Conservation (phyloP, 805 yeast species). For the Yarrowia bubula region DNA sequence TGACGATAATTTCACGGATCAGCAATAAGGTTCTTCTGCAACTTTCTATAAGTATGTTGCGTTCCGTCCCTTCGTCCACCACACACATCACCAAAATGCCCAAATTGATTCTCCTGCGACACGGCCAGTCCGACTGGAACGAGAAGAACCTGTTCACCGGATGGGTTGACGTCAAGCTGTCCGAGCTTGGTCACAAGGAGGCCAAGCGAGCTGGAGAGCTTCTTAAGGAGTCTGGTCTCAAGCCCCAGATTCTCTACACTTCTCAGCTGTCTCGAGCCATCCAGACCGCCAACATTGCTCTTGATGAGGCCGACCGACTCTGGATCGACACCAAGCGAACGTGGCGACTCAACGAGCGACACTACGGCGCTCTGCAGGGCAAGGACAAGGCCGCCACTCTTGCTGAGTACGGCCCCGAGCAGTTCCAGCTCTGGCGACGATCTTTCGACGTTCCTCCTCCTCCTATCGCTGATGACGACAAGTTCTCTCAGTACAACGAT, state of each 20-base stretch:
- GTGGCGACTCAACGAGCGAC: conserved; percentile 99
- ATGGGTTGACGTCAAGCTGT: conserved; percentile 92
- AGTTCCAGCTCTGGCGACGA: conserved; percentile 97
- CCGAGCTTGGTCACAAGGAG: conserved; percentile 82
- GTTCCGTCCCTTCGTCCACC: neutral
- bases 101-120: conserved; percentile 90
- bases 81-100: conserved; percentile 25
- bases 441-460: conserved; percentile 97
- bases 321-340: conserved; percentile 90
- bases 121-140: conserved; percentile 99
- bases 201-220: conserved; percentile 92
- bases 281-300: conserved; percentile 94
- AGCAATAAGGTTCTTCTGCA: conserved; percentile 8
- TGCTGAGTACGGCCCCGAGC: conserved; percentile 82
- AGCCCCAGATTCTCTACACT: conserved; percentile 87
- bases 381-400: conserved; percentile 94
- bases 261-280: conserved; percentile 91
- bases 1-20: conserved; percentile 15
- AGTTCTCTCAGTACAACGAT: conserved; percentile 83
- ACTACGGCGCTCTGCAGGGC: conserved; percentile 98
- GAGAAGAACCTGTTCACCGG: conserved; percentile 98
- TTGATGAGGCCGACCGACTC: conserved; percentile 81
- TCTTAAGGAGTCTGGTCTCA: conserved; percentile 77
- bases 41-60: neutral
- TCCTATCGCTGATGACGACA: conserved; percentile 67